A percentile compares a stretch with the other conserved stretches of the same genome.
These are phyloP conservation scores for Crucibulum laeve DNA, from an alignment of 768 basidiomycete genomes.

Conservation along the genomic window DNA sequence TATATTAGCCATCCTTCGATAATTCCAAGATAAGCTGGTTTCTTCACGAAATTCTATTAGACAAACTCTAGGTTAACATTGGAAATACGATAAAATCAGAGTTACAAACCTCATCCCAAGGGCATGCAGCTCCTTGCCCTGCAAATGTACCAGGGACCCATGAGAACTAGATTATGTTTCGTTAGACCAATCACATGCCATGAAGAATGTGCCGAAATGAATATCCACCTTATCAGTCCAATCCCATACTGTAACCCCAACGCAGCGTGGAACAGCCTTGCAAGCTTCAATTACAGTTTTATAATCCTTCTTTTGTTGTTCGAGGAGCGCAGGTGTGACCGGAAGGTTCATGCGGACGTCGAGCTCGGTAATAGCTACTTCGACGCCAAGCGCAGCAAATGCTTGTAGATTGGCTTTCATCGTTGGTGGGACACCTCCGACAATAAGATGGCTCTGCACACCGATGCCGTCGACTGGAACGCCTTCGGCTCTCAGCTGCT, in stretches of 20 bases:
- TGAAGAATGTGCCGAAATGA: background rate
- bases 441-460: background rate
- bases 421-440: background rate
- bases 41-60: slow-evolving; percentile 25
- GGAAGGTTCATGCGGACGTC: slow-evolving; percentile 25
- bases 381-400: background rate
- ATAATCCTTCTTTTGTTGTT: slow-evolving; percentile 54
- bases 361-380: slow-evolving; percentile 1
- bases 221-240: slow-evolving; percentile 32
- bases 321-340: slow-evolving; percentile 36
- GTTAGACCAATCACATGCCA: background rate
- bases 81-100: slow-evolving; percentile 2
- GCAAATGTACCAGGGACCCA: slow-evolving; percentile 33
- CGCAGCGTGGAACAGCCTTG: slow-evolving; percentile 32
- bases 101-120: slow-evolving; percentile 30
- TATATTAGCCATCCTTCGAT: slow-evolving; percentile 18
- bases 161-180: slow-evolving; percentile 22
- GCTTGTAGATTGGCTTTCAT: background rate
- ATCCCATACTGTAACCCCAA: slow-evolving; percentile 42
- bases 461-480: background rate
- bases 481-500: background rate
- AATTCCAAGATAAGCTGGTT: slow-evolving; percentile 36
- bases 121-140: slow-evolving; percentile 32
- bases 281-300: slow-evolving; percentile 49
- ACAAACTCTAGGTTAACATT: slow-evolving; percentile 23